Evolutionary conservation across 2,329 filamentous ascomycete genomes (phyloP).

Genomic region (Diaporthe nobilis): DNA sequence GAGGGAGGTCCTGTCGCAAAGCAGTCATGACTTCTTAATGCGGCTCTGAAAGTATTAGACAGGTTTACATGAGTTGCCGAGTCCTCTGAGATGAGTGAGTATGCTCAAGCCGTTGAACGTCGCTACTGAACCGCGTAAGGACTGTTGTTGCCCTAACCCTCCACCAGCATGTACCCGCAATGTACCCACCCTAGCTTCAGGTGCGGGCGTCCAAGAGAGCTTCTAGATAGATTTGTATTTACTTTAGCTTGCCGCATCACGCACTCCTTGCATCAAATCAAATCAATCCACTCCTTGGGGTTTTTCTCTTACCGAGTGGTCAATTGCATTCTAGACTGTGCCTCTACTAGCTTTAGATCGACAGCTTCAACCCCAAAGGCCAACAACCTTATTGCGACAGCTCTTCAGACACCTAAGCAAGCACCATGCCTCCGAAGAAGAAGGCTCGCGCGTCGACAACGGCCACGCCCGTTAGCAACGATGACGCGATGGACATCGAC

Average conservation of each 20-base stretch:
- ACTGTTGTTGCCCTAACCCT: constrained; percentile 21
- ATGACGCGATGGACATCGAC: constrained; percentile 74
- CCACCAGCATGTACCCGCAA: background rate
- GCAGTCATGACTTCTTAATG: background rate
- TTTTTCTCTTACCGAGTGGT: background rate
- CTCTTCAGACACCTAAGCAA: background rate
- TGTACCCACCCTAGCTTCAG: constrained; percentile 1
- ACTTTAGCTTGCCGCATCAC: background rate
- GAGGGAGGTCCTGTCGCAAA: background rate
- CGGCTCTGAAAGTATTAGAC: background rate
- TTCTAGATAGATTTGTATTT: background rate
- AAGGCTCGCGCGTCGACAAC: constrained; percentile 69
- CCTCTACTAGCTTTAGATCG: background rate
- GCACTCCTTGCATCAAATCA: too few relatives aligned
- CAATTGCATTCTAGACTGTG: background rate
- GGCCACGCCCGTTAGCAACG: constrained; percentile 64
- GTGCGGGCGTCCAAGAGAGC: background rate
- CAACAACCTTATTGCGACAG: background rate
- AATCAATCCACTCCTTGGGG: background rate
- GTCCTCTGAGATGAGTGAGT: background rate
- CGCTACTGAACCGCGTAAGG: background rate
- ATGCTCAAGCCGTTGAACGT: background rate
- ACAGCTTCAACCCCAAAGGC: background rate
- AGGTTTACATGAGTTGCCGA: background rate
- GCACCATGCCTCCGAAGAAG: constrained; percentile 73